phyloP scores from a whole-genome alignment of 2,329 filamentous ascomycete species.

The Penicillium glabrum region DNA sequence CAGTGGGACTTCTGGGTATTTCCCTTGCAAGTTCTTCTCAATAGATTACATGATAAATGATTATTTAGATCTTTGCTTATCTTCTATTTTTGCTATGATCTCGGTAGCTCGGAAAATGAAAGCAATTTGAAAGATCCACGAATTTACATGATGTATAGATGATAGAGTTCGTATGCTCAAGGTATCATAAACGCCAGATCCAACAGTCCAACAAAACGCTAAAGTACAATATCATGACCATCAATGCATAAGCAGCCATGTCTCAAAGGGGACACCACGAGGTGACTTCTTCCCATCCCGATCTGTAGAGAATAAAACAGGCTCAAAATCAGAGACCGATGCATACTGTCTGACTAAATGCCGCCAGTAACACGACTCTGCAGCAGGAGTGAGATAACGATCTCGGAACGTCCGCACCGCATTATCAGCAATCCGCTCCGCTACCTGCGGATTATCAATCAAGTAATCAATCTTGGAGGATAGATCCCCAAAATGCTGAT shows the following conservation, averaged over 20 bases:
- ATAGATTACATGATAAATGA: no score
- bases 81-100: no score
- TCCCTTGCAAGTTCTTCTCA: no score
- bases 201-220: neutral
- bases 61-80: no score
- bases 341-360: slow-evolving; percentile 43
- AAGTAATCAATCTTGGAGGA: slow-evolving; percentile 44
- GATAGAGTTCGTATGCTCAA: neutral
- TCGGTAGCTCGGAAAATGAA: no score
- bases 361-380: slow-evolving; percentile 58
- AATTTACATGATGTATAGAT: no score
- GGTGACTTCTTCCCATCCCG: slow-evolving; percentile 30
- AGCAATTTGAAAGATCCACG: neutral
- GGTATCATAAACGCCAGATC: slow-evolving; percentile 7
- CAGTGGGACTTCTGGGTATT: no score
- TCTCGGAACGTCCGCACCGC: slow-evolving; percentile 51
- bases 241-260: slow-evolving; percentile 35
- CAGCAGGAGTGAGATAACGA: slow-evolving; percentile 55
- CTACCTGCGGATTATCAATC: slow-evolving; percentile 43
- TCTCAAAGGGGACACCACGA: slow-evolving; percentile 43
- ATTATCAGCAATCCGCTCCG: slow-evolving; percentile 54
- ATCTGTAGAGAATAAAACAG: slow-evolving; percentile 32
- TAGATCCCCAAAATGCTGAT: slow-evolving; percentile 59
- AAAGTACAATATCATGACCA: neutral
- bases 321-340: slow-evolving; percentile 42